Evolutionary conservation across 2,329 filamentous ascomycete genomes (phyloP).

Genomic region (Colletotrichum cuscutae): DNA sequence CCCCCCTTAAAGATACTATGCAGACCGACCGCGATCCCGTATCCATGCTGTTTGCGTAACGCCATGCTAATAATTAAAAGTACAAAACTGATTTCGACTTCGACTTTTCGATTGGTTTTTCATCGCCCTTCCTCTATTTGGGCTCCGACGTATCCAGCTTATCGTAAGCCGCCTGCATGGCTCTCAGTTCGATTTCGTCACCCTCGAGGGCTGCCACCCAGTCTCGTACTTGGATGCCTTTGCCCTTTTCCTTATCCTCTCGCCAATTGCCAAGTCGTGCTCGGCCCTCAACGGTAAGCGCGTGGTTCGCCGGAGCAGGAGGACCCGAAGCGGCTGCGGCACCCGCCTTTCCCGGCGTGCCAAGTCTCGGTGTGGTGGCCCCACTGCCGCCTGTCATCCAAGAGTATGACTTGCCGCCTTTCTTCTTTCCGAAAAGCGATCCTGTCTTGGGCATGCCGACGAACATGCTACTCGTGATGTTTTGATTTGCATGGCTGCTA

Average conservation of each 20-base stretch:
- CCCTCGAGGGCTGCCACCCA: conserved; percentile 82
- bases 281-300: conserved; percentile 66
- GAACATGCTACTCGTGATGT: conserved; percentile 83
- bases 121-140: conserved; percentile 40
- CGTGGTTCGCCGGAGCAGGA: conserved; percentile 44
- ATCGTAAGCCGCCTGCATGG: conserved; percentile 68
- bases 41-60: conserved; percentile 39
- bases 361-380: conserved; percentile 59
- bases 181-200: conserved; percentile 75
- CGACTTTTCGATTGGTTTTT: conserved; percentile 2
- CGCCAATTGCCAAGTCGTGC: conserved; percentile 79
- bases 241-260: conserved; percentile 81
- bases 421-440: conserved; percentile 66
- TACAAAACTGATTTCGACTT: conserved; percentile 35
- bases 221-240: conserved; percentile 85
- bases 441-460: conserved; percentile 72
- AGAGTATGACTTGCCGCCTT: conserved; percentile 74
- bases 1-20: not conserved
- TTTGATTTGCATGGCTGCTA: conserved; percentile 83
- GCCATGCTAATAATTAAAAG: conserved; percentile 48
- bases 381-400: conserved; percentile 77
- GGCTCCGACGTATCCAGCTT: conserved; percentile 61
- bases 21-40: conserved; percentile 6
- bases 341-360: conserved; percentile 48
- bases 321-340: conserved; percentile 46